Evolutionary conservation across 306 rosid genomes (phyloP), one percentile per base, ranked within the genome.

Genomic region (Lagenaria siceraria): DNA sequence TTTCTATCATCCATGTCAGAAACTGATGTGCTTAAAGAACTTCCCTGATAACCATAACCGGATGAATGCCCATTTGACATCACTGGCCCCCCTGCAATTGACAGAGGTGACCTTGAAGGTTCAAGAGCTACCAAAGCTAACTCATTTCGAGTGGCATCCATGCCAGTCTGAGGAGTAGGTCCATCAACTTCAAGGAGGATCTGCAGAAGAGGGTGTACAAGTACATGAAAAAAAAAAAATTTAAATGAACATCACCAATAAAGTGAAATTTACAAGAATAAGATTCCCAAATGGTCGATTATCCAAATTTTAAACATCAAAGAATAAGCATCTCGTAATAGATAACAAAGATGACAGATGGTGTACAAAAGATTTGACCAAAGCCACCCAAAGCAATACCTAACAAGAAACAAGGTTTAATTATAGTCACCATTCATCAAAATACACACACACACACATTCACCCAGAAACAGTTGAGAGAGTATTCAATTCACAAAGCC

Each of bases 11-110:
- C 97, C 70, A 84, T 78, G 64, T 82, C 92, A 80, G 88, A 83
- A 73, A 77, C 78, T 22, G 91, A 78, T 64, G 98, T 82, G 77
- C 89, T 85, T 36, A 80, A 81, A 81, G 88, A 80, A 80, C 86
- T 82, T 82, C 92, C 97, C 81, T 69, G 90, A 83, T 81, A 78
- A 76, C 89, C 86, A 87, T 89, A 83, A 75, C 89, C 87, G 71
- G 86, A 24, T 56, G 92, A 81, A 87, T 92, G 90, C 78, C 99
- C 98, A 89, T 89, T 96, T 74, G 99, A 88, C 85, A 86, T 81
- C 53, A 90, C 79, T 36, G 97, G 97, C 36, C 97, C 98, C 85
- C 99, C 96, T 21, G 99, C 99, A 89, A 96, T 90, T 51, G 98
- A 86, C 68, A 89, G 42, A 58, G 92, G 78, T 33, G 96, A 87